Conservation (phyloP, 106 monocot species). For the Dendrobium chrysotoxum region DNA sequence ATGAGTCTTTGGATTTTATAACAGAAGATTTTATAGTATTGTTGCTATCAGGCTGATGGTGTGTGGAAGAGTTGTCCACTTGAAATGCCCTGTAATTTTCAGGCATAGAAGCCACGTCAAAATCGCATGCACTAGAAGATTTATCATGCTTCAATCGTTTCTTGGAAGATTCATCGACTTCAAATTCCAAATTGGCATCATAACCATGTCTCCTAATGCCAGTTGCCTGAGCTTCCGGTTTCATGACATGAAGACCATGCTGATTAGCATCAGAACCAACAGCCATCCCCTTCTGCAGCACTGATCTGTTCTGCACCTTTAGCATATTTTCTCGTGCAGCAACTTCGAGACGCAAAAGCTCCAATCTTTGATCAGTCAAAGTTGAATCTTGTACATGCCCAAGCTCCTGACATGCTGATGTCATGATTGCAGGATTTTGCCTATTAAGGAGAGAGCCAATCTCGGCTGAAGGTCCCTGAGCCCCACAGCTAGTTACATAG, state of each 20-base stretch:
- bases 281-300: conserved; percentile 10
- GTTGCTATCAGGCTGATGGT: not conserved
- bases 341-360: conserved; percentile 48
- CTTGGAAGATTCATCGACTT: conserved; percentile 7
- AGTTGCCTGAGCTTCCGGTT: conserved; percentile 14
- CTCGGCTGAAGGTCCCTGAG: conserved; percentile 12
- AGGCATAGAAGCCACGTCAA: conserved; percentile 7
- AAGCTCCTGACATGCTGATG: conserved; percentile 12
- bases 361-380: conserved; percentile 26
- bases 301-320: conserved; percentile 25
- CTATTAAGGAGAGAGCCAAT: conserved; percentile 19
- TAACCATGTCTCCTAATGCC: conserved; percentile 4
- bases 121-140: not conserved
- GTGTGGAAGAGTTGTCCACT: conserved; percentile 4
- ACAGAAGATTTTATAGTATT: conserved; percentile 2
- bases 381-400: conserved; percentile 12
- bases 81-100: not conserved
- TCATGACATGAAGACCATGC: not conserved
- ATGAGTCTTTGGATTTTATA: not conserved
- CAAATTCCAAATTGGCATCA: conserved; percentile 9
- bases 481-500: not conserved
- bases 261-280: conserved; percentile 4
- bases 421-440: conserved; percentile 4
- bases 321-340: conserved; percentile 43
- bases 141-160: conserved; percentile 32